phyloP scores from a whole-genome alignment of 768 basidiomycete genomes.

The Naganishia vaughanmartiniae region DNA sequence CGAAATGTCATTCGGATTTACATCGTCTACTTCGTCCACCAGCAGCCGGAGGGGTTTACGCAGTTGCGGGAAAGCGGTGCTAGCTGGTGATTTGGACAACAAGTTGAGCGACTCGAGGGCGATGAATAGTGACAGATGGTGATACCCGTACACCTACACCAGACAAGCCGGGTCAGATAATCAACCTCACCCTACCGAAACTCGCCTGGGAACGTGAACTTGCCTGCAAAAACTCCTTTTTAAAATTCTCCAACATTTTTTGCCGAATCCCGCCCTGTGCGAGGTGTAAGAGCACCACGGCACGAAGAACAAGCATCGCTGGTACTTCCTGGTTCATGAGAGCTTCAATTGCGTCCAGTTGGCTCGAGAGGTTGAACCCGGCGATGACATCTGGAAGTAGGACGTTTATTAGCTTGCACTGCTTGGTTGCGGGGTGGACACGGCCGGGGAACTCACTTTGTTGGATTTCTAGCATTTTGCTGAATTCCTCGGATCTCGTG shows the following conservation, averaged over 20 bases:
- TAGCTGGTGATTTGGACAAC: slow-evolving; percentile 64
- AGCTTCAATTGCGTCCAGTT: slow-evolving; percentile 84
- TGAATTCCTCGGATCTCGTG: slow-evolving; percentile 78
- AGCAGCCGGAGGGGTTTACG: slow-evolving; percentile 86
- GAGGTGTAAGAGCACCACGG: slow-evolving; percentile 82
- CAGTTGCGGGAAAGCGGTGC: slow-evolving; percentile 68
- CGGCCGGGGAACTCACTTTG: slow-evolving; percentile 81
- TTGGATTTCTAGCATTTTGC: slow-evolving; percentile 87
- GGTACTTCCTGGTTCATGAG: slow-evolving; percentile 75
- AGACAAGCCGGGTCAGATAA: background rate
- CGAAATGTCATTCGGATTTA: slow-evolving; percentile 80
- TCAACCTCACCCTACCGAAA: slow-evolving; percentile 51
- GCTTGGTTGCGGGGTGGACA: too few species aligned
- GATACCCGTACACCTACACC: slow-evolving; percentile 63
- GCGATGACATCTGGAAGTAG: slow-evolving; percentile 74
- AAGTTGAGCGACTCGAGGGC: slow-evolving; percentile 51
- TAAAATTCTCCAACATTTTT: slow-evolving; percentile 79
- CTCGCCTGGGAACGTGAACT: background rate
- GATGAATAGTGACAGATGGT: slow-evolving; percentile 56
- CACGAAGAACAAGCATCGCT: slow-evolving; percentile 70
- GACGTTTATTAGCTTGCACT: too few species aligned
- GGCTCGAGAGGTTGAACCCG: slow-evolving; percentile 76
- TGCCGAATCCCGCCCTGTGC: slow-evolving; percentile 80
- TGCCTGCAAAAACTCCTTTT: slow-evolving; percentile 82
- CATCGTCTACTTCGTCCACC: slow-evolving; percentile 72